phyloP scores from a whole-genome alignment of 2,329 filamentous ascomycete genomes.

The Didymella pomorum region DNA sequence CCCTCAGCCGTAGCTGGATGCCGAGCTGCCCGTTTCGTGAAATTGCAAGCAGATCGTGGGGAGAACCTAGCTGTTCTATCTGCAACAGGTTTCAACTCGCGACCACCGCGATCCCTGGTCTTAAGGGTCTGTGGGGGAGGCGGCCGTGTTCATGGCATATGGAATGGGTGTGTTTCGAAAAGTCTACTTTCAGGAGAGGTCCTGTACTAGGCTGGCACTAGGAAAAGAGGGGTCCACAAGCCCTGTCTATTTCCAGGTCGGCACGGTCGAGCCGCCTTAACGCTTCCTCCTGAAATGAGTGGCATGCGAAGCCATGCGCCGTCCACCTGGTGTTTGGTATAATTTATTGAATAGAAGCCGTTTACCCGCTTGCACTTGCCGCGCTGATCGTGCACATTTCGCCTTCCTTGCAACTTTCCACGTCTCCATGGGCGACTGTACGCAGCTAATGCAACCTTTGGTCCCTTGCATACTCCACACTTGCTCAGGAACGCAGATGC shows the following conservation, averaged over 20 bases:
- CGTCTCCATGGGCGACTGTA: conserved; percentile 15
- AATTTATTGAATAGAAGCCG: conserved; percentile 28
- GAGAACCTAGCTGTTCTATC: conserved; percentile 11
- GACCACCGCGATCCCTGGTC: conserved; percentile 16
- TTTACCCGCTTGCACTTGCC: conserved; percentile 34
- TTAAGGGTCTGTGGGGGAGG: conserved; percentile 5
- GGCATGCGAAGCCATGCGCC: conserved; percentile 17
- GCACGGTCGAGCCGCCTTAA: conserved; percentile 20
- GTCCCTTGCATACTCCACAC: conserved; percentile 22
- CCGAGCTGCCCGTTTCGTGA: conserved; percentile 12
- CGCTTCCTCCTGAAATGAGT: conserved; percentile 22
- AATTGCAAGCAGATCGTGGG: conserved; percentile 8
- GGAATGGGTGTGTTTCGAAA: conserved; percentile 15
- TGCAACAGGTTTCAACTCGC: conserved; percentile 9
- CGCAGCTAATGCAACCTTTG: conserved; percentile 10
- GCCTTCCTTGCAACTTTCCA: conserved; percentile 1
- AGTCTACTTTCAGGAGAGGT: conserved; percentile 13
- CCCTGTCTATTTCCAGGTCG: conserved; percentile 9
- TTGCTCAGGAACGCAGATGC: conserved; percentile 22
- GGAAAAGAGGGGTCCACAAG: conserved; percentile 17
- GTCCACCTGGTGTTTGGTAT: conserved; percentile 12
- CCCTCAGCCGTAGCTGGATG: conserved; percentile 12
- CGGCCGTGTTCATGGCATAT: conserved; percentile 10
- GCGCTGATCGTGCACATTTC: conserved; percentile 13
- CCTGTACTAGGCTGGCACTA: conserved; percentile 11